These are phyloP conservation scores for Aspergillus novoparasiticus DNA, from an alignment of 2,329 filamentous ascomycete species.

Conservation along the genomic window DNA sequence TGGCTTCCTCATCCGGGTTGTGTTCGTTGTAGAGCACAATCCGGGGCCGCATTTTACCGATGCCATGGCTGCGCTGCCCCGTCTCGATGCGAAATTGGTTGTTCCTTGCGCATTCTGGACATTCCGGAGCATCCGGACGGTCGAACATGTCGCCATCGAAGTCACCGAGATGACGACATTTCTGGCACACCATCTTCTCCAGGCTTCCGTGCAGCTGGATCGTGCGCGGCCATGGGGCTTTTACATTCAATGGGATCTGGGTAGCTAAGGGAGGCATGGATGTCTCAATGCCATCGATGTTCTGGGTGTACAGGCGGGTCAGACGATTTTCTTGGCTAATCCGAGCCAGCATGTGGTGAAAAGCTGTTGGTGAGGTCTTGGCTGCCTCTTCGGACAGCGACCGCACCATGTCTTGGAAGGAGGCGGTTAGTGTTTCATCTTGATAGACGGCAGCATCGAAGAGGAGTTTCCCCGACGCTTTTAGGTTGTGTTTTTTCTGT, in stretches of 20 bases:
- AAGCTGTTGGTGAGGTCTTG: constrained; percentile 77
- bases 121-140: constrained; percentile 80
- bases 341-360: constrained; percentile 91
- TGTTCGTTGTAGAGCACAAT: constrained; percentile 98
- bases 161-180: constrained; percentile 75
- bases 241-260: constrained; percentile 75
- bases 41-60: constrained; percentile 83
- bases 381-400: constrained; percentile 79
- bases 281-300: constrained; percentile 94
- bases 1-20: constrained; percentile 95
- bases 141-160: constrained; percentile 81
- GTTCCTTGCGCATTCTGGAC: constrained; percentile 70
- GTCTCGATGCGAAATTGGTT: constrained; percentile 76
- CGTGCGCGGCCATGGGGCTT: constrained; percentile 89
- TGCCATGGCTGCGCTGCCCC: constrained; percentile 89
- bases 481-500: constrained; percentile 84
- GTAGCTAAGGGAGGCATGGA: constrained; percentile 78
- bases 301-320: constrained; percentile 90
- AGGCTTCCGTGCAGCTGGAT: constrained; percentile 93
- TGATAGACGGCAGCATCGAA: constrained; percentile 98
- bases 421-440: constrained; percentile 82
- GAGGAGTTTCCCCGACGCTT: constrained; percentile 89
- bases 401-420: constrained; percentile 95
- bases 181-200: constrained; percentile 95
- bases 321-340: constrained; percentile 84